Evolutionary conservation across 352 stramenopile genomes (phyloP), one percentile per base, ranked within the genome.

Genomic region (Phytophthora palmivora): DNA sequence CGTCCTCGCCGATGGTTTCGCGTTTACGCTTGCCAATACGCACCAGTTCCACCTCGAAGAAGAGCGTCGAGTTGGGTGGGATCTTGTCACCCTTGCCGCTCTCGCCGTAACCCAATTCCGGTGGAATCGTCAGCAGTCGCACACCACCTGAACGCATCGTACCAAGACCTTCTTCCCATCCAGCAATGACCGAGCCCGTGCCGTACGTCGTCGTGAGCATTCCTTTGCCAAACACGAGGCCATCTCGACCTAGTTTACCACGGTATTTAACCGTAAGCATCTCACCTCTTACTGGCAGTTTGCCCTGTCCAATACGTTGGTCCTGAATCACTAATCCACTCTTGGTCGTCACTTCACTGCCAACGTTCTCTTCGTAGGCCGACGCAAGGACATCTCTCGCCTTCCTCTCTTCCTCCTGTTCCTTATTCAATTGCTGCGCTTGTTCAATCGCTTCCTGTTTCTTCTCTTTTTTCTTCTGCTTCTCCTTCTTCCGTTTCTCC

Each of bases 21-120:
- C 82, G 78, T 67, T 91, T 88, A 44, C 81, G 82, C 56, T 89
- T 91, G 57, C 84, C 84, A 26, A 91, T 78, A 47, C 84, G 80
- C 48, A 94, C 71, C 36, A 94, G 74, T 53, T 92, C 85, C 32
- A 94, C 82, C 37, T 92, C 85, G 41, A 94, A 94, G 47, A 78
- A 80, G 10, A 94, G 72, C 66, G 83, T 92, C 60, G 79, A 64
- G 68, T 90, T 89, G 32, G 83, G 75, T 22, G 83, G 85, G 47
- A 94, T 92, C 72, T 92, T 92, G 44, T 81, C 76, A 26, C 79
- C 80, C 47, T 92, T 91, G 66, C 77, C 74, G 19, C 50, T 77
- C 41, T 67, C 72, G 21, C 84, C 84, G 62, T 92, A 94, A 18
- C 70, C 86, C 28, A 94, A 58, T 39, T 83, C 73, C 4, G 83